These are phyloP conservation scores for Malassezia equina DNA, from an alignment of 1,284 basidiomycete species.

Conservation along the genomic window DNA sequence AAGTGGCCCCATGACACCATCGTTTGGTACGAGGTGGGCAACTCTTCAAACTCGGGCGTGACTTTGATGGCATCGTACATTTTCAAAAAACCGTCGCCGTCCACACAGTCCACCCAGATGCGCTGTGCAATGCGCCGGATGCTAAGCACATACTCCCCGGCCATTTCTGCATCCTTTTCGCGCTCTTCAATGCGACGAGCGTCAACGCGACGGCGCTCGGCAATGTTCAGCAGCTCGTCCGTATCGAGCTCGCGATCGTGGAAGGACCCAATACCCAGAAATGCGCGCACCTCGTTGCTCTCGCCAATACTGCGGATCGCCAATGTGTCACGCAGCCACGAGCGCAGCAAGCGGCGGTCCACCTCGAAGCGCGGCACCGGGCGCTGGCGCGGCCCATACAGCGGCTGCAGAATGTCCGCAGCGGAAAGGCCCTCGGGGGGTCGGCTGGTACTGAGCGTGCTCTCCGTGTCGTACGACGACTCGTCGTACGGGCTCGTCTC, in stretches of 20 bases:
- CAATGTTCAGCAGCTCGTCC: constrained; percentile 29
- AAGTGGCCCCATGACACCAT: constrained; percentile 40
- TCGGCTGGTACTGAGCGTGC: background rate
- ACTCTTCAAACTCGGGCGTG: constrained; percentile 24
- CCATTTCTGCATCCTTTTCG: constrained; percentile 30
- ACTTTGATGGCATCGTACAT: constrained; percentile 31
- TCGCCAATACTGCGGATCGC: constrained; percentile 37
- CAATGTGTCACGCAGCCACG: constrained; percentile 43
- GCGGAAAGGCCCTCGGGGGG: background rate
- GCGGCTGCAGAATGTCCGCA: constrained; percentile 1
- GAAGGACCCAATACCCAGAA: constrained; percentile 36
- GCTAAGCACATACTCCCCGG: constrained; percentile 38
- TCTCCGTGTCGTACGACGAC: background rate
- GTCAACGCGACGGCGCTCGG: constrained; percentile 31
- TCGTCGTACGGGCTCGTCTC: background rate
- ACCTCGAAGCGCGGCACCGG: constrained; percentile 28
- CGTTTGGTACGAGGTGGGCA: constrained; percentile 39
- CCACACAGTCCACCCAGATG: constrained; percentile 41
- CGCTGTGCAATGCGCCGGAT: constrained; percentile 34
- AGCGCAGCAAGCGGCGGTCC: constrained; percentile 36
- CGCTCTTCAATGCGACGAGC: constrained; percentile 31
- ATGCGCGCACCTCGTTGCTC: constrained; percentile 32
- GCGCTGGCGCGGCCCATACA: constrained; percentile 10
- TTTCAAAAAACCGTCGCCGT: constrained; percentile 40
- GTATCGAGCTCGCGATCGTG: constrained; percentile 27